These are phyloP conservation scores for Puya raimondii DNA, from an alignment of 176 grass and related monocot genomes.

Conservation along the genomic window DNA sequence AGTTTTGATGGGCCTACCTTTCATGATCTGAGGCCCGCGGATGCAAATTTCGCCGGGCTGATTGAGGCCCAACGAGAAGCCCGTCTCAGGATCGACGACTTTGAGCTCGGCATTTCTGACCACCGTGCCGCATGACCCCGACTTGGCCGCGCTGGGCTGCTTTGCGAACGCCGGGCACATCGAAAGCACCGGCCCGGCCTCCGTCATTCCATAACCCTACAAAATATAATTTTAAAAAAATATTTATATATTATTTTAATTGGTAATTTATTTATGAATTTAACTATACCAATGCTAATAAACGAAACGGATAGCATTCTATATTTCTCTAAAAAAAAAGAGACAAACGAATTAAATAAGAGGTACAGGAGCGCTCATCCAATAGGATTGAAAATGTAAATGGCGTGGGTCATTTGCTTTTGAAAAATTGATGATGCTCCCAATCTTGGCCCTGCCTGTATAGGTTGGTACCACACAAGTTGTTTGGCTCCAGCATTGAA, in stretches of 20 bases:
- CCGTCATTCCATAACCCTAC: conserved; percentile 95
- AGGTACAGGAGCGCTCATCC: too few relatives aligned
- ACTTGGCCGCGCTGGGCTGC: conserved; percentile 51
- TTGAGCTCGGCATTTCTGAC: conserved; percentile 89
- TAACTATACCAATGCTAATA: too few relatives aligned
- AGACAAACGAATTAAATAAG: too few relatives aligned
- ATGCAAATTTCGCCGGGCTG: conserved; percentile 90
- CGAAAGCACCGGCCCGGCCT: conserved; percentile 87
- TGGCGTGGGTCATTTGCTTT: too few relatives aligned
- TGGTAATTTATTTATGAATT: not conserved
- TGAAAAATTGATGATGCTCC: too few relatives aligned
- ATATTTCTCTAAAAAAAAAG: too few relatives aligned
- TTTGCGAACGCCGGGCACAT: conserved; percentile 90
- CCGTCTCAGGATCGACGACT: conserved; percentile 73
- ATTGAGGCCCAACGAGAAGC: conserved; percentile 57
- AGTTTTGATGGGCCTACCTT: conserved; percentile 30
- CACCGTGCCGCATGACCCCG: conserved; percentile 76
- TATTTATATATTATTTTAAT: not conserved
- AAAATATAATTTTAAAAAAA: not conserved
- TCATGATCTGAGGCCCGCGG: conserved; percentile 94
- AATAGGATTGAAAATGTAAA: too few relatives aligned
- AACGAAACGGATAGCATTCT: too few relatives aligned
- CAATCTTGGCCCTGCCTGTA: too few relatives aligned
- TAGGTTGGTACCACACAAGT: too few relatives aligned
- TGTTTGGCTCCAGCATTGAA: too few relatives aligned